Conservation (phyloP, 805 yeast species). For the Diddensiella transvaalensis region DNA sequence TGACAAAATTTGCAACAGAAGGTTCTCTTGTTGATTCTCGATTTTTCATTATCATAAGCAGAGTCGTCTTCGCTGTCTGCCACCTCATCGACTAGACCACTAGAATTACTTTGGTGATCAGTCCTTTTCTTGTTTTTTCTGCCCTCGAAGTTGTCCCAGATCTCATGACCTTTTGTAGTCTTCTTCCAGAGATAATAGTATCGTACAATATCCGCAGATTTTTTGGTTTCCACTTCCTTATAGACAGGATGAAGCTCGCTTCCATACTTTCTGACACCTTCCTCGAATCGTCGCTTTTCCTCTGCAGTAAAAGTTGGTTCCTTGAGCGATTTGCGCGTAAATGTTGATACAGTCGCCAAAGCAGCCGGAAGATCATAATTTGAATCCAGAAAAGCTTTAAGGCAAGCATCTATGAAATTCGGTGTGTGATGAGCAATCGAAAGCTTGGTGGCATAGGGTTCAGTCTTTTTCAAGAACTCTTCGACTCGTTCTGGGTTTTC, state of each 20-base stretch:
- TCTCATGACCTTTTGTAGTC: slow-evolving; percentile 63
- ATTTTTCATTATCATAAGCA: slow-evolving; percentile 56
- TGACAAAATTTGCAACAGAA: slow-evolving; percentile 73
- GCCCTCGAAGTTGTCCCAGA: slow-evolving; percentile 83
- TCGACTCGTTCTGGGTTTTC: slow-evolving; percentile 39
- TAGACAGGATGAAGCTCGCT: slow-evolving; percentile 74
- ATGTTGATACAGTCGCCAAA: slow-evolving; percentile 38
- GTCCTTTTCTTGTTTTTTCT: slow-evolving; percentile 38
- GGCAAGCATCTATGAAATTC: slow-evolving; percentile 74
- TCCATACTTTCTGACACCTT: slow-evolving; percentile 67
- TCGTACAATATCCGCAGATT: slow-evolving; percentile 75
- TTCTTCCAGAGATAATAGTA: slow-evolving; percentile 92
- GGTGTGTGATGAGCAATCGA: slow-evolving; percentile 62
- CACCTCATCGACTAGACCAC: slow-evolving; percentile 43
- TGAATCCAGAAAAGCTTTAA: slow-evolving; percentile 50
- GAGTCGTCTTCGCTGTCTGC: slow-evolving; percentile 72
- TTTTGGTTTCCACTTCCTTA: slow-evolving; percentile 67
- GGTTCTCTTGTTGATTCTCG: slow-evolving; percentile 36
- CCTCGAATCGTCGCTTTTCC: slow-evolving; percentile 69
- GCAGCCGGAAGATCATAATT: slow-evolving; percentile 53
- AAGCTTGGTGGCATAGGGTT: slow-evolving; percentile 53
- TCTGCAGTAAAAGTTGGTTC: slow-evolving; percentile 73
- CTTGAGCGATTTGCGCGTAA: slow-evolving; percentile 56
- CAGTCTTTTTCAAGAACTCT: slow-evolving; percentile 52
- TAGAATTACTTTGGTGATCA: slow-evolving; percentile 18